Evolutionary conservation across 495 filamentous ascomycete genomes (phyloP).

Genomic region (Xylaria venustula): DNA sequence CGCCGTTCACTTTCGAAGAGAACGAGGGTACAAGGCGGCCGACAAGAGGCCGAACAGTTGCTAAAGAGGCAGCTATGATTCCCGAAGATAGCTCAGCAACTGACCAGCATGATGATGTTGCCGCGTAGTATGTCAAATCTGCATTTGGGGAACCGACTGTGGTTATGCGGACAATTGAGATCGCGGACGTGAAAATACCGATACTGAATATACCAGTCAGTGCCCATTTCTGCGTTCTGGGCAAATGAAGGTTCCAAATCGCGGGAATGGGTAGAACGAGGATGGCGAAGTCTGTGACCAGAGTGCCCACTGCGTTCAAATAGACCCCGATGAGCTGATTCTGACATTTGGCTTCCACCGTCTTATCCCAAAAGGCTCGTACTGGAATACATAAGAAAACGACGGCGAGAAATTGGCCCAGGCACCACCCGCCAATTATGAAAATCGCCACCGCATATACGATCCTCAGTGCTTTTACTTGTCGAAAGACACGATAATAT

Average conservation of each 20-base stretch:
- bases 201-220: constrained; percentile 32
- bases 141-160: constrained; percentile 34
- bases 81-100: constrained; percentile 52
- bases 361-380: constrained; percentile 27
- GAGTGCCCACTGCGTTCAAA: constrained; percentile 36
- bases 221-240: constrained; percentile 22
- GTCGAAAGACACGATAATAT: constrained; percentile 35
- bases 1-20: neutral
- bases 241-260: constrained; percentile 36
- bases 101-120: constrained; percentile 54
- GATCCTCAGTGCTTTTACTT: constrained; percentile 23
- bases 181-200: constrained; percentile 43
- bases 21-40: constrained; percentile 29
- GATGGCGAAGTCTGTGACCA: constrained; percentile 33
- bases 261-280: constrained; percentile 25
- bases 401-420: constrained; percentile 26
- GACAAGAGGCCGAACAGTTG: constrained; percentile 47
- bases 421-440: constrained; percentile 29
- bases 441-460: constrained; percentile 26
- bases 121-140: constrained; percentile 51
- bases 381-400: constrained; percentile 33
- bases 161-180: constrained; percentile 50
- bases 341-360: constrained; percentile 21
- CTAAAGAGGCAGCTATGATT: constrained; percentile 53
- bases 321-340: constrained; percentile 30